Evolutionary conservation across 2,329 filamentous ascomycete species (phyloP), one percentile per base, ranked within the genome.

Genomic region (Exophiala sp.): DNA sequence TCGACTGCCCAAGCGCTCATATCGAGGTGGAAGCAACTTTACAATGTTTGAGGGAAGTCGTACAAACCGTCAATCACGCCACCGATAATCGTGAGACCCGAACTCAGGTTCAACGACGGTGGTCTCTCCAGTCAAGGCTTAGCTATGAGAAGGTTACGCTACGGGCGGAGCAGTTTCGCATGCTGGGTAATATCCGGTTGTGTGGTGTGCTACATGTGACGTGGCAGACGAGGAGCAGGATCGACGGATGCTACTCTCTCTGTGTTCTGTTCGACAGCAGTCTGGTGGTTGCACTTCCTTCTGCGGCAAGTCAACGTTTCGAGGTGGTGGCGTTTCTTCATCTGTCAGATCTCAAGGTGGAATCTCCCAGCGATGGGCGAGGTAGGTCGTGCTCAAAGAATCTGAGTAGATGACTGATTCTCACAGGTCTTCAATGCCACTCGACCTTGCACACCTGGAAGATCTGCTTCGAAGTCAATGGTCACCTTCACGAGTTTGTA

Each of bases 381-480:
- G 38, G 38, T 41, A 14, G 24, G 38, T 41, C 7, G 4, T 14
- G 10, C n/a, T 23, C 19, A 3, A 3, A 13, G 38, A 19, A 9
- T 24, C 21, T 6, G 3, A n/a, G 2, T 22, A 8, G 3, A 9
- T 41, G 19, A 24, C 22, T 41, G 38, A 41, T 14, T 8, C 4
- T 83, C 84, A 77, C 81, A 74, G 89, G 88, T 0, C 66, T 97
- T 6, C 88, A 91, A 73, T 96, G 89, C 62, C 84, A 93, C 56
- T 87, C 86, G 2, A 86, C 87, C 1, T 82, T 86, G 0, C 87
- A 87, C 65, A 93, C 89, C 1, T 97, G 90, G 91, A 98, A 97
- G 65, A 63, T 96, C 9, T 76, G 88, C 2, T 96, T 97, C 62
- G 83, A 93, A 64, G 80, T 80, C 57, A 77, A 85, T 49, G 79